These are phyloP conservation scores for Coemansia sp. DNA, from an alignment of 192 early-diverging fungal genomes.

Conservation along the genomic window DNA sequence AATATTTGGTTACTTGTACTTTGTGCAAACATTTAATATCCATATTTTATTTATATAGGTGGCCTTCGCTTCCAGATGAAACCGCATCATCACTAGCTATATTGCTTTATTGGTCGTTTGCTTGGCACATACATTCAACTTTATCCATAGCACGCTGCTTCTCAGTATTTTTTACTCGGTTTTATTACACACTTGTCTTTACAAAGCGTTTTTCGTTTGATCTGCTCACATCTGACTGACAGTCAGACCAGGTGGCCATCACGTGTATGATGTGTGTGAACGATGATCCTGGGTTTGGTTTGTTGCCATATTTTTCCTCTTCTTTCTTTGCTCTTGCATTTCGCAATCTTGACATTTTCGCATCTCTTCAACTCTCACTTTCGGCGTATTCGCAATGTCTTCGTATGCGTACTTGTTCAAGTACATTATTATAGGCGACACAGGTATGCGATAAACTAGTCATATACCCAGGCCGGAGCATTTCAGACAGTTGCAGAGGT, in stretches of 20 bases:
- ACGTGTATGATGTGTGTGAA: constrained; percentile 7
- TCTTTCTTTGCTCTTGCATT: constrained; percentile 3
- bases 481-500: neutral
- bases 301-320: neutral
- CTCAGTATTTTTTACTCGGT: neutral
- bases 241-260: constrained; percentile 15
- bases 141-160: neutral
- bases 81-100: constrained; percentile 62
- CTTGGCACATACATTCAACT: neutral
- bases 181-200: neutral
- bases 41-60: constrained; percentile 39
- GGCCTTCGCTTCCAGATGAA: constrained; percentile 80
- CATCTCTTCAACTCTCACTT: neutral
- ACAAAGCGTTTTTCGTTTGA: neutral
- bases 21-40: neutral
- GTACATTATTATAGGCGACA: constrained; percentile 86
- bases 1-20: neutral
- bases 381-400: constrained; percentile 19
- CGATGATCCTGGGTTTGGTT: neutral
- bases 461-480: neutral
- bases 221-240: neutral
- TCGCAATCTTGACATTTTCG: constrained; percentile 2
- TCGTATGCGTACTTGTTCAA: constrained; percentile 60
- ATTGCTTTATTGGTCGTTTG: neutral
- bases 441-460: constrained; percentile 36